These are phyloP conservation scores for Fusarium albidum DNA, from an alignment of 2,329 filamentous ascomycete species.

Conservation along the genomic window DNA sequence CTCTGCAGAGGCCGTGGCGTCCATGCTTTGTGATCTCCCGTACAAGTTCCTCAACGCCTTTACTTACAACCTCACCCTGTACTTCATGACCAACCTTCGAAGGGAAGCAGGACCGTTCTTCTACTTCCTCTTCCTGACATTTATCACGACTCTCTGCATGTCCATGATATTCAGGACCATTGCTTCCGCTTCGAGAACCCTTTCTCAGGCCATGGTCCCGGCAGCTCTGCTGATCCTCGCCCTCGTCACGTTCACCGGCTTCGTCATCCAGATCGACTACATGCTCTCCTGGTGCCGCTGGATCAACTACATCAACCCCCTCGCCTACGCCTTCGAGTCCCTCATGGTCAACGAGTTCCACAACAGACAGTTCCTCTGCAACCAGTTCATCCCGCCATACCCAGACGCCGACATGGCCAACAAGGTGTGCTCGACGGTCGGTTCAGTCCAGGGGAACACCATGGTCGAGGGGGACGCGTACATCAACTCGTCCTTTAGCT, in stretches of 20 bases:
- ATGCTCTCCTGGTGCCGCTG: conserved; percentile 72
- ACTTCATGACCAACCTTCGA: conserved; percentile 57
- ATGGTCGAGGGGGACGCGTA: conserved; percentile 58
- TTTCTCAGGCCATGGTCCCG: conserved; percentile 53
- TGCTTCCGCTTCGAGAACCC: conserved; percentile 58
- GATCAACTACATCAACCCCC: conserved; percentile 71
- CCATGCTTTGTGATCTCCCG: conserved; percentile 51
- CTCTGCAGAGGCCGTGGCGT: conserved; percentile 41
- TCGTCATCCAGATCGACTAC: conserved; percentile 49
- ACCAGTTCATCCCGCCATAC: conserved; percentile 43
- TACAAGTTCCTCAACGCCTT: conserved; percentile 49
- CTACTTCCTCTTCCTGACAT: conserved; percentile 53
- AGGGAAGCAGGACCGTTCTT: conserved; percentile 56
- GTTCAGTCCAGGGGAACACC: conserved; percentile 53
- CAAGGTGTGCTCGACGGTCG: conserved; percentile 56
- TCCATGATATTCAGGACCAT: conserved; percentile 55
- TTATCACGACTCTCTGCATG: conserved; percentile 45
- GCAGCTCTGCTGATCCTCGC: conserved; percentile 47
- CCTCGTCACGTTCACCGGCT: conserved; percentile 53
- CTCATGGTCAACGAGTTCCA: conserved; percentile 73
- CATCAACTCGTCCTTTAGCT: conserved; percentile 52
- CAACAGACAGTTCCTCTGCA: conserved; percentile 36
- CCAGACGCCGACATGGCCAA: conserved; percentile 35
- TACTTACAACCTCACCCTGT: conserved; percentile 54
- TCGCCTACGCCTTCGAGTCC: conserved; percentile 70